Evolutionary conservation across 2,329 filamentous ascomycete genomes (phyloP).

Genomic region (Verruconis gallopava): DNA sequence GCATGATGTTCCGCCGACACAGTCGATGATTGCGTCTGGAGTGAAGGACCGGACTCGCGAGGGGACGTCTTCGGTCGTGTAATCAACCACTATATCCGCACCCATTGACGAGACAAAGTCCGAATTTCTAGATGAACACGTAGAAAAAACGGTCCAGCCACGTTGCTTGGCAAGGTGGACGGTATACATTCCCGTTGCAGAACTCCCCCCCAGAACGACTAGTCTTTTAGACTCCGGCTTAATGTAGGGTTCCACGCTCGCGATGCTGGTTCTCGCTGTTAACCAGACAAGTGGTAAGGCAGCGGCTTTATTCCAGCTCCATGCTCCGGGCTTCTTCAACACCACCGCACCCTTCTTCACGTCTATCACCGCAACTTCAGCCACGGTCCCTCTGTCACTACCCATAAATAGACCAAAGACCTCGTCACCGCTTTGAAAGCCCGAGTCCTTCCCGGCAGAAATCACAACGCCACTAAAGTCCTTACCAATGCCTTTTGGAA

Average conservation of each 20-base stretch:
- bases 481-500: constrained; percentile 6
- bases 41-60: constrained; percentile 21
- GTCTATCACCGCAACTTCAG: constrained; percentile 23
- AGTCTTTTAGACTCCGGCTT: constrained; percentile 9
- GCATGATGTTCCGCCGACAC: constrained; percentile 37
- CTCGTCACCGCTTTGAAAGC: constrained; percentile 18
- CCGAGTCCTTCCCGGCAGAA: background rate
- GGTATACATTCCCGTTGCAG: constrained; percentile 46
- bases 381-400: constrained; percentile 24
- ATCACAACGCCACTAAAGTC: background rate
- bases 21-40: constrained; percentile 37
- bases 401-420: constrained; percentile 27
- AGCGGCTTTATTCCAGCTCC: constrained; percentile 15
- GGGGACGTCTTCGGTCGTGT: constrained; percentile 28
- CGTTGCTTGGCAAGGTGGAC: constrained; percentile 51
- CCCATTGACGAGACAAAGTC: constrained; percentile 45
- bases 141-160: constrained; percentile 45
- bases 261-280: constrained; percentile 26
- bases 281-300: constrained; percentile 1
- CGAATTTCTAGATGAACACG: constrained; percentile 45
- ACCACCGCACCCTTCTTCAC: constrained; percentile 15
- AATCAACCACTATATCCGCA: constrained; percentile 51
- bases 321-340: constrained; percentile 24
- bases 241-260: constrained; percentile 19
- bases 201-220: constrained; percentile 17